Conservation (phyloP, 805 yeast species). For the Komagataella ulmi region DNA sequence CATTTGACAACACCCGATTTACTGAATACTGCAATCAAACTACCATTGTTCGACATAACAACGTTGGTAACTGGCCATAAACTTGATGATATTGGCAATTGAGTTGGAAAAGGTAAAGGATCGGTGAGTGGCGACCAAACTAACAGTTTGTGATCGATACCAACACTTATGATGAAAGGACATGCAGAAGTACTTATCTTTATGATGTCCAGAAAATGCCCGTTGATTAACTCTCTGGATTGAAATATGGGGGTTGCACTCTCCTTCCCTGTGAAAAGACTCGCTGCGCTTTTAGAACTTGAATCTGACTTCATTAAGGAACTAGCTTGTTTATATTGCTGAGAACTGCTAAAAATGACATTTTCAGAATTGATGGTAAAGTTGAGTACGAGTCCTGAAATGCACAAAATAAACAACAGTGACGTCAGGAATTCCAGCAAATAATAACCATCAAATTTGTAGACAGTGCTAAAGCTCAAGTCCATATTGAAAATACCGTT, state of each 20-base stretch:
- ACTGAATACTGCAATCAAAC: constrained; percentile 40
- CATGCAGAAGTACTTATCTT: constrained; percentile 45
- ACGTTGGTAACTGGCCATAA: constrained; percentile 53
- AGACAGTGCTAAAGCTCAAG: constrained; percentile 13
- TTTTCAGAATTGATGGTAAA: constrained; percentile 18
- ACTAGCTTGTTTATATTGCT: background rate
- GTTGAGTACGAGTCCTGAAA: constrained; percentile 30
- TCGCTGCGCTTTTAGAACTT: background rate
- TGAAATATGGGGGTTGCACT: constrained; percentile 7
- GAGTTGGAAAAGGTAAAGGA: constrained; percentile 33
- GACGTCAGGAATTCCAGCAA: constrained; percentile 42
- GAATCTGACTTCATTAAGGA: background rate
- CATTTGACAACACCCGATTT: constrained; percentile 41
- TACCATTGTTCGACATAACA: constrained; percentile 45
- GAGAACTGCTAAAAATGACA: constrained; percentile 1
- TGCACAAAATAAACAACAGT: constrained; percentile 35
- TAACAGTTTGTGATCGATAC: constrained; percentile 57
- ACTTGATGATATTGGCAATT: constrained; percentile 25
- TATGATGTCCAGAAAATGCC: constrained; percentile 53
- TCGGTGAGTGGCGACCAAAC: constrained; percentile 60
- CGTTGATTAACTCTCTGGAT: constrained; percentile 27
- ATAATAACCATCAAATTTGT: constrained; percentile 34
- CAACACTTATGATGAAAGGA: constrained; percentile 57
- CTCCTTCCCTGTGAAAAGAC: constrained; percentile 3
- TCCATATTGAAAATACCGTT: constrained; percentile 8